Evolutionary conservation across 1,139 yeast genomes (phyloP).

Genomic region (Pichia sorboxylosa): DNA sequence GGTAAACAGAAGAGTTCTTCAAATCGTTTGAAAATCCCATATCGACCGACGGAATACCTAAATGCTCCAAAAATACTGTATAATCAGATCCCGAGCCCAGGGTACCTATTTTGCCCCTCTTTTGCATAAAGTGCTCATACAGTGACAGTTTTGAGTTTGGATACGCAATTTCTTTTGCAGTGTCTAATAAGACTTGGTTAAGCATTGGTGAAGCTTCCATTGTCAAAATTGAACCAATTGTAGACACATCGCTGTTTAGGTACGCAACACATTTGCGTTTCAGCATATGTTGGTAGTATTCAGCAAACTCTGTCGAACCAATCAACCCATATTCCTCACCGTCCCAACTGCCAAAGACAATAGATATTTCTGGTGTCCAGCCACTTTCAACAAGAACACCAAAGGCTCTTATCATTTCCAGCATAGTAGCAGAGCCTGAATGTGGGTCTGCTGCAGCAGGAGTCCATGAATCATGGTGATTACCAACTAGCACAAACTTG

Average conservation of each 20-base stretch:
- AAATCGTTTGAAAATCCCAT: constrained; percentile 35
- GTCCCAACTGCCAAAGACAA: constrained; percentile 58
- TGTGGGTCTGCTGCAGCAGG: constrained; percentile 65
- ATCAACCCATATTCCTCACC: constrained; percentile 61
- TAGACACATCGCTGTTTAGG: constrained; percentile 52
- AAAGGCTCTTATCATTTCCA: constrained; percentile 48
- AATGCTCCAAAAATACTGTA: constrained; percentile 54
- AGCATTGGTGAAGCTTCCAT: constrained; percentile 43
- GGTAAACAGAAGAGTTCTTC: constrained; percentile 38
- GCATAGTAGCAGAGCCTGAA: constrained; percentile 47
- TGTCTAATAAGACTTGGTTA: constrained; percentile 29
- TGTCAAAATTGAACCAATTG: constrained; percentile 36
- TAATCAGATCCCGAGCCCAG: constrained; percentile 62
- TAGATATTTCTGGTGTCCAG: constrained; percentile 55
- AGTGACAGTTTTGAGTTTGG: constrained; percentile 33
- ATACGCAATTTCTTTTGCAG: constrained; percentile 32
- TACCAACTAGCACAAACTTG: constrained; percentile 50
- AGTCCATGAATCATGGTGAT: constrained; percentile 69
- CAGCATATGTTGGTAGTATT: constrained; percentile 31
- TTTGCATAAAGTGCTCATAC: constrained; percentile 42
- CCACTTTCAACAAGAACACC: constrained; percentile 37
- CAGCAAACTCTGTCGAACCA: constrained; percentile 65
- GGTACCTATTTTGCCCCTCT: constrained; percentile 25
- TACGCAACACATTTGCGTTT: constrained; percentile 43
- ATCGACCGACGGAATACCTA: constrained; percentile 56